Evolutionary conservation across 139 green algal genomes (phyloP).

Genomic region (Closterium sp.): DNA sequence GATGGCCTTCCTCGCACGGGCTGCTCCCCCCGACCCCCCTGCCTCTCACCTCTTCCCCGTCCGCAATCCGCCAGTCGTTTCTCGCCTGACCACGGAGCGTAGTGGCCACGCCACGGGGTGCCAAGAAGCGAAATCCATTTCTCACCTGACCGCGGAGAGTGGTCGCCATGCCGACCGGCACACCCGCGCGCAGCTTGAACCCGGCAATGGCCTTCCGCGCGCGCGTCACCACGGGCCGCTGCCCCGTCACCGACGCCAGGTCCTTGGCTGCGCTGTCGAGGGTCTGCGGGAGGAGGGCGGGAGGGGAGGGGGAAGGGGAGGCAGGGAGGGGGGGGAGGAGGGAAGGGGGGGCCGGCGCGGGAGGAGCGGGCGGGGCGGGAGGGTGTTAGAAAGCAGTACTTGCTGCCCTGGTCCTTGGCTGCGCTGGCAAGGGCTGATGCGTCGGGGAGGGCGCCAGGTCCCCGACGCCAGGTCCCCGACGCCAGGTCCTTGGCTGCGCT

Average conservation of each 20-base stretch:
- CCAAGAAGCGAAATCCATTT: no score
- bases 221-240: constrained; percentile 34
- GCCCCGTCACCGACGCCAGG: constrained; percentile 31
- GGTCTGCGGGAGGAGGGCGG: not conserved
- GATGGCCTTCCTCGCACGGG: constrained; percentile 39
- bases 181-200: constrained; percentile 36
- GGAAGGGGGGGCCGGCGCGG: no score
- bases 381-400: no score
- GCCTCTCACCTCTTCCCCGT: no score
- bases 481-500: constrained; percentile 19
- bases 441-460: no score
- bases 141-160: constrained; percentile 20
- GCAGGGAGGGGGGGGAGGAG: not conserved
- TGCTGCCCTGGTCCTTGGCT: constrained; percentile 20
- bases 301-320: not conserved
- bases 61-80: no score
- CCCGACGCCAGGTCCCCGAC: no score
- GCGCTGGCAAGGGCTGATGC: constrained; percentile 19
- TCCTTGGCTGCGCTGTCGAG: constrained; percentile 28
- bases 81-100: no score
- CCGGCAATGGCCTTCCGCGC: constrained; percentile 42
- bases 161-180: constrained; percentile 21
- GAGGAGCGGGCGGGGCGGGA: not conserved
- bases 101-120: not conserved
- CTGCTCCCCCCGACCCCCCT: constrained; percentile 34